Percentiles rank a stretch among this genome's conserved stretches.
These are phyloP conservation scores for Microsporum audouinii DNA, from an alignment of 2,329 filamentous ascomycete species.

Conservation along the genomic window DNA sequence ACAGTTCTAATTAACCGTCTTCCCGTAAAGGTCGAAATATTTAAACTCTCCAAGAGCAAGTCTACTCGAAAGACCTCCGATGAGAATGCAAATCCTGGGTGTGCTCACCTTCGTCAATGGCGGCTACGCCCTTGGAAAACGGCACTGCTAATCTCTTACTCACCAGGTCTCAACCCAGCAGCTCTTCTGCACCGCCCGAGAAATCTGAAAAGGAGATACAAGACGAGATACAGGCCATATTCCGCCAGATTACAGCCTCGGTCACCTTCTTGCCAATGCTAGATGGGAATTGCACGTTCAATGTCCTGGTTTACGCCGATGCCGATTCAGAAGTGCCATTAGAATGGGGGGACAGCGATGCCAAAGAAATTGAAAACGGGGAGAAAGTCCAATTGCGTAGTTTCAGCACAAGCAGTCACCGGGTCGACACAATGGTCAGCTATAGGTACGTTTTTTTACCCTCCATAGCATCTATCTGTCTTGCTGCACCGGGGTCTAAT, in stretches of 20 bases:
- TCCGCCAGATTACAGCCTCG: constrained; percentile 93
- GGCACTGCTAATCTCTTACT: neutral
- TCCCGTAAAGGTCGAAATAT: neutral
- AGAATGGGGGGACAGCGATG: constrained; percentile 97
- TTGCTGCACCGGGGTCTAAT: neutral
- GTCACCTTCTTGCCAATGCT: constrained; percentile 95
- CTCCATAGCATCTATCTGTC: too few species aligned
- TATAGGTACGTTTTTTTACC: constrained; percentile 46
- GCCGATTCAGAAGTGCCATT: constrained; percentile 92
- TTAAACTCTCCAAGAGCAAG: constrained; percentile 34
- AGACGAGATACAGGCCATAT: constrained; percentile 88
- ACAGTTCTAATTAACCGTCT: neutral
- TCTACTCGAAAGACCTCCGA: constrained; percentile 36
- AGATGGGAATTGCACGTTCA: constrained; percentile 92
- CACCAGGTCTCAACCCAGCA: constrained; percentile 4
- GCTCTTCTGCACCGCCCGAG: constrained; percentile 35
- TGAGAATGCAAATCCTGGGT: constrained; percentile 50
- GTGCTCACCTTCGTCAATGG: constrained; percentile 18
- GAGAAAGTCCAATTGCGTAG: constrained; percentile 92
- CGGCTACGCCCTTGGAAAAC: neutral
- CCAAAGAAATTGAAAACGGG: constrained; percentile 87
- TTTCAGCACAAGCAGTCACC: constrained; percentile 89
- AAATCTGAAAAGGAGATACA: constrained; percentile 94
- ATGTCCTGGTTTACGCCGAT: constrained; percentile 94
- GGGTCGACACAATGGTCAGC: constrained; percentile 89